phyloP scores from a whole-genome alignment of 768 basidiomycete species.

The Termitomyces sp. region DNA sequence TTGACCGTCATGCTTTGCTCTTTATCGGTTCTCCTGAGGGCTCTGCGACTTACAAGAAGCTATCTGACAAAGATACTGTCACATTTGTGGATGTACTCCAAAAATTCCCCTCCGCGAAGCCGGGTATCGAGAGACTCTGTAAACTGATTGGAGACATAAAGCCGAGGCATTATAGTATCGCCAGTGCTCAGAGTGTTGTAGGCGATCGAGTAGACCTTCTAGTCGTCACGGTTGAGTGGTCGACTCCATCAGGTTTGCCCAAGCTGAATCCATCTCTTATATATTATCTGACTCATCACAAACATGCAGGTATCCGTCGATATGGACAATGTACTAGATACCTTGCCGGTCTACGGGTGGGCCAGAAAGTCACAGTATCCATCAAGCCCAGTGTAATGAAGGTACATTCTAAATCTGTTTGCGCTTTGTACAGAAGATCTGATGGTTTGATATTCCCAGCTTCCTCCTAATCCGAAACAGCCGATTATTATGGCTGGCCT shows the following conservation, averaged over 20 bases:
- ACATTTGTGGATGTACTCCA: constrained; percentile 85
- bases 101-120: constrained; percentile 72
- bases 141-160: constrained; percentile 93
- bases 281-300: background rate
- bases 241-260: constrained; percentile 67
- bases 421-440: constrained; percentile 3
- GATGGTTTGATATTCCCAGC: constrained; percentile 29
- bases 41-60: constrained; percentile 87
- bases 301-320: constrained; percentile 53
- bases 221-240: constrained; percentile 96
- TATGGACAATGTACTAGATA: constrained; percentile 98
- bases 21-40: constrained; percentile 96
- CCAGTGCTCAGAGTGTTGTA: constrained; percentile 91
- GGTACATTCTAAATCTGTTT: constrained; percentile 34
- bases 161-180: constrained; percentile 97
- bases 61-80: constrained; percentile 91
- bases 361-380: constrained; percentile 94
- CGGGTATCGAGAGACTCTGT: constrained; percentile 80
- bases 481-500: constrained; percentile 99
- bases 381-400: constrained; percentile 99
- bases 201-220: constrained; percentile 92
- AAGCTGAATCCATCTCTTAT: background rate
- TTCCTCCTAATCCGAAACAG: constrained; percentile 79
- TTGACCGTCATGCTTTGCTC: constrained; percentile 74
- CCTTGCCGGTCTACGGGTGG: constrained; percentile 74